Evolutionary conservation across 2,329 filamentous ascomycete genomes (phyloP).

Genomic region (Thelonectria olida): DNA sequence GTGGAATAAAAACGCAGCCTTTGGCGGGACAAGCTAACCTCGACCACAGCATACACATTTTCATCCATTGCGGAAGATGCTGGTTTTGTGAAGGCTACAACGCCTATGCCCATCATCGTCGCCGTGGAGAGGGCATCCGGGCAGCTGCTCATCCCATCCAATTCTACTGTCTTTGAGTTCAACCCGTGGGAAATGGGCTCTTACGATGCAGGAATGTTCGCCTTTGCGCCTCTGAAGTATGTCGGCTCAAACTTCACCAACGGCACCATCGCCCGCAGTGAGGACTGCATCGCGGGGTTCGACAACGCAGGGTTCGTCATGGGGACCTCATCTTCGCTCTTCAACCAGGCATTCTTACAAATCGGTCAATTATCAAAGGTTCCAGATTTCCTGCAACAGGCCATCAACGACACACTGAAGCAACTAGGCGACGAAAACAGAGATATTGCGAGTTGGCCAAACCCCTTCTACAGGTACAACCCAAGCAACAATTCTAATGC

Average conservation of each 20-base stretch:
- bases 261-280: slow-evolving; percentile 64
- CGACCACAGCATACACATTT: slow-evolving; percentile 71
- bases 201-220: slow-evolving; percentile 77
- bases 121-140: slow-evolving; percentile 73
- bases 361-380: slow-evolving; percentile 50
- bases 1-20: no score
- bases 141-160: slow-evolving; percentile 64
- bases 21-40: no score
- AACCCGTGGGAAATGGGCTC: slow-evolving; percentile 83
- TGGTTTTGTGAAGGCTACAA: slow-evolving; percentile 69
- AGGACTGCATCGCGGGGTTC: slow-evolving; percentile 78
- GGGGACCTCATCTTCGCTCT: slow-evolving; percentile 85
- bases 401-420: slow-evolving; percentile 61
- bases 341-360: slow-evolving; percentile 79
- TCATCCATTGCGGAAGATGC: slow-evolving; percentile 68
- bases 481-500: slow-evolving; percentile 67
- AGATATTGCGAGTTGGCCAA: slow-evolving; percentile 81
- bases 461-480: slow-evolving; percentile 78
- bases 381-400: slow-evolving; percentile 59
- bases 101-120: slow-evolving; percentile 79
- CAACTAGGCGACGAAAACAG: slow-evolving; percentile 66
- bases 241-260: slow-evolving; percentile 77
- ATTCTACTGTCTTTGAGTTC: slow-evolving; percentile 81
- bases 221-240: slow-evolving; percentile 76
- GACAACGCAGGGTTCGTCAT: slow-evolving; percentile 86